phyloP scores from a whole-genome alignment of 805 yeast genomes.

The Alloascoidea hylecoeti region DNA sequence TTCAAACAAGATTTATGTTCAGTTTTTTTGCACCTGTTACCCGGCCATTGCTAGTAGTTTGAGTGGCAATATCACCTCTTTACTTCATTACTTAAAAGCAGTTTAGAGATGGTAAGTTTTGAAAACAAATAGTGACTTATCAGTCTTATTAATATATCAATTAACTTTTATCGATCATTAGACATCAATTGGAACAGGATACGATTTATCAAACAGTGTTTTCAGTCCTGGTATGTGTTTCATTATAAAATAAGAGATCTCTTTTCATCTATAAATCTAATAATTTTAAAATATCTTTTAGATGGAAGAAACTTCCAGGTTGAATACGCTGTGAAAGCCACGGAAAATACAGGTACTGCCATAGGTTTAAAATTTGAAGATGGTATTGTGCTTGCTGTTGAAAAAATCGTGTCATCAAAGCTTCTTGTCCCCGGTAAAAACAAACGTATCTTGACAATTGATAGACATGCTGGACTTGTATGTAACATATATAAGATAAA shows the following conservation, averaged over 20 bases:
- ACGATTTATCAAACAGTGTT: conserved; percentile 94
- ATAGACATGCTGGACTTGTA: conserved; percentile 82
- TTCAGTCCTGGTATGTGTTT: conserved; percentile 55
- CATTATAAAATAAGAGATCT: not conserved
- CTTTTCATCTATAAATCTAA: not conserved
- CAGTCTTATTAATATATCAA: not conserved
- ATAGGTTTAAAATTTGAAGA: conserved; percentile 86
- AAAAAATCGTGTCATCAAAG: conserved; percentile 78
- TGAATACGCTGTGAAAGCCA: conserved; percentile 95
- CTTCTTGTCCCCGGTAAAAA: conserved; percentile 81
- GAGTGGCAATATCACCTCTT: not conserved
- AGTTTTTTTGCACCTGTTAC: no score
- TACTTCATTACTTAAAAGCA: not conserved
- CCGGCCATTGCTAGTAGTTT: not conserved
- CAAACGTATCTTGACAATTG: conserved; percentile 84
- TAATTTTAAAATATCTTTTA: conserved; percentile 30
- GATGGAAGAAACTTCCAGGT: conserved; percentile 96
- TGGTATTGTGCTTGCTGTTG: conserved; percentile 96
- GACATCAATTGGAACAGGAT: conserved; percentile 98
- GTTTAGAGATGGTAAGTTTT: not conserved
- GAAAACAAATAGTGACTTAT: not conserved
- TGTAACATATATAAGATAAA: conserved; percentile 5
- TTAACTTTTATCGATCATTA: no score
- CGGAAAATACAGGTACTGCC: conserved; percentile 93
- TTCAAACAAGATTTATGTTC: no score